Conservation (phyloP, 495 filamentous ascomycete genomes). For the Acidomyces sp. region DNA sequence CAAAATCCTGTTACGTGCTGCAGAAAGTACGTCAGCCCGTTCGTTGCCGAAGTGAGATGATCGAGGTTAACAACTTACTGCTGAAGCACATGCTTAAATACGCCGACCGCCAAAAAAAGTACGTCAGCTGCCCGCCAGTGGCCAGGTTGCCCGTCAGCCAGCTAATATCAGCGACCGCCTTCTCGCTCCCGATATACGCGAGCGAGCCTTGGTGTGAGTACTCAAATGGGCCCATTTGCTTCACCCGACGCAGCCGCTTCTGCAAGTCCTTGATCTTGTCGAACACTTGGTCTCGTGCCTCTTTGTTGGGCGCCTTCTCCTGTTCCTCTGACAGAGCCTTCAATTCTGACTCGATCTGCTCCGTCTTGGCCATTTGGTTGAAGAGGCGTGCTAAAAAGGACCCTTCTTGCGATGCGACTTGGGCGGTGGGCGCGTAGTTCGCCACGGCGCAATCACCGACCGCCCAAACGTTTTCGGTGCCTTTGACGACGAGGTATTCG, state of each 20-base stretch:
- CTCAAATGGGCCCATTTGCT: slow-evolving; percentile 91
- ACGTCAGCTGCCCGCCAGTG: slow-evolving; percentile 49
- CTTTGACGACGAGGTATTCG: slow-evolving; percentile 96
- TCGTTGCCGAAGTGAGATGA: background rate
- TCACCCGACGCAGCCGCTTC: slow-evolving; percentile 73
- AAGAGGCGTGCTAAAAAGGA: slow-evolving; percentile 89
- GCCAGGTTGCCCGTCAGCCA: slow-evolving; percentile 96
- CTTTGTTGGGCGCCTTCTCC: slow-evolving; percentile 45
- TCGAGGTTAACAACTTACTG: slow-evolving; percentile 47
- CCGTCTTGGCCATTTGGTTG: slow-evolving; percentile 93
- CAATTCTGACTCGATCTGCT: slow-evolving; percentile 62
- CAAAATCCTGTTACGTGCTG: slow-evolving; percentile 80
- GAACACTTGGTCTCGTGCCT: slow-evolving; percentile 42
- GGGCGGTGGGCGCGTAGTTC: slow-evolving; percentile 94
- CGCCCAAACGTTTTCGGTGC: slow-evolving; percentile 90
- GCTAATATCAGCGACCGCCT: slow-evolving; percentile 92
- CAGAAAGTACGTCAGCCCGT: slow-evolving; percentile 5
- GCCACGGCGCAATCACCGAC: slow-evolving; percentile 82
- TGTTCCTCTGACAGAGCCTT: slow-evolving; percentile 48
- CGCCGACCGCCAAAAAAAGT: slow-evolving; percentile 90
- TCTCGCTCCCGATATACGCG: slow-evolving; percentile 96
- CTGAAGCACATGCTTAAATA: slow-evolving; percentile 99
- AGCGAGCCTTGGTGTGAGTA: slow-evolving; percentile 94
- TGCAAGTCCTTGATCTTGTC: slow-evolving; percentile 70
- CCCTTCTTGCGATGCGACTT: slow-evolving; percentile 93